Evolutionary conservation across 768 basidiomycete species (phyloP), one percentile per base, ranked within the genome.

Genomic region (Amanita muscaria): DNA sequence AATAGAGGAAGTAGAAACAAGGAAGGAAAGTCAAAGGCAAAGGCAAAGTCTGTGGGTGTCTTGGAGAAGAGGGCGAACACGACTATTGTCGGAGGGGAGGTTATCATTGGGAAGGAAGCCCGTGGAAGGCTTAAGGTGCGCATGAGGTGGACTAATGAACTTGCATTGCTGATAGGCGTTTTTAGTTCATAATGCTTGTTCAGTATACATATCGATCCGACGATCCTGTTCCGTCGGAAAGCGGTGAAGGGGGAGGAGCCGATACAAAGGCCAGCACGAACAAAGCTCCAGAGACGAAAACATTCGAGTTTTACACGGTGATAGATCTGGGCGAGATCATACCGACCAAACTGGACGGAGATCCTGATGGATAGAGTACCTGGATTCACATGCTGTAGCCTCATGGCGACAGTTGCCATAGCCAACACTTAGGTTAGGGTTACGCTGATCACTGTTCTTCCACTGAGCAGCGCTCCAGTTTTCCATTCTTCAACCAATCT

Each of bases 201-300:
- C 79, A 89, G 2, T 97, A 90, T 62, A 94, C 91, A 0, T 99
- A 98, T 59, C 78, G 86, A 25, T 84, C 89, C 0, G 94, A 98
- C 56, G 93, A 96, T 49, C 73, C 80, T 18, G 70, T 77, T 2
- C 76, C 78, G 11, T 74, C 78, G 1, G 80, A 83, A 42, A 74
- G 77, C 49, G 77, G 75, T 41, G 74, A 74, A 19, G 67, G 55
- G 21, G 59, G 62, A 11, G 61, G 60, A 12, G 64, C 30, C n/a
- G 38, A 40, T n/a, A 32, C 70, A 32, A 68, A 69, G 55, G 47
- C 58, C 1, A 48, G 56, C 15, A 47, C 64, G n/a, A 59, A 64
- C 38, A 77, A 77, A 50, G 58, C 64, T 1, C 77, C 83, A 2
- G 87, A 88, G 58, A 77, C 80, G 53, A 91, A 90, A 65, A 88